These are phyloP conservation scores for Vicia faba DNA, from an alignment of 306 rosid species.

Conservation along the genomic window DNA sequence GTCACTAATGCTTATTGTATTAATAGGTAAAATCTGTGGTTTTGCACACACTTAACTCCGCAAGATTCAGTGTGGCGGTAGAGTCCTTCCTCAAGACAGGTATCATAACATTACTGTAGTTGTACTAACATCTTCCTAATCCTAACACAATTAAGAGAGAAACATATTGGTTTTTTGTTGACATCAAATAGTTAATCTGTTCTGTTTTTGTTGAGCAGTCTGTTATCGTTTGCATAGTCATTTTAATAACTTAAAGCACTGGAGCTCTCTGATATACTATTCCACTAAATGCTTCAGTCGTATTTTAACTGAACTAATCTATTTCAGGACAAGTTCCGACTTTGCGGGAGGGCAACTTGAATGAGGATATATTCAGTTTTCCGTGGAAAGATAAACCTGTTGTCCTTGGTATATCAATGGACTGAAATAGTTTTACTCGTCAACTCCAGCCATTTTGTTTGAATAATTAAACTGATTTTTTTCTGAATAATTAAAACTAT, in stretches of 20 bases:
- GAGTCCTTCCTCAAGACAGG: slow-evolving; percentile 91
- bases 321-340: slow-evolving; percentile 84
- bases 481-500: slow-evolving; percentile 28
- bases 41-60: slow-evolving; percentile 87
- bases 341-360: slow-evolving; percentile 76
- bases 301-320: slow-evolving; percentile 30
- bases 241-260: slow-evolving; percentile 26
- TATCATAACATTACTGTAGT: slow-evolving; percentile 38
- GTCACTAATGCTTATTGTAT: slow-evolving; percentile 36
- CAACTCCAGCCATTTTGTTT: slow-evolving; percentile 33
- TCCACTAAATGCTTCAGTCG: slow-evolving; percentile 19
- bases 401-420: slow-evolving; percentile 70
- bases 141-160: no score
- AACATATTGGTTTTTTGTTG: slow-evolving; percentile 2
- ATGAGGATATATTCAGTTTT: slow-evolving; percentile 75
- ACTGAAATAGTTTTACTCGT: slow-evolving; percentile 30
- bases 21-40: slow-evolving; percentile 90
- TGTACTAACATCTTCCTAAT: slow-evolving; percentile 32
- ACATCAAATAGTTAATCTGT: slow-evolving; percentile 22
- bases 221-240: slow-evolving; percentile 3
- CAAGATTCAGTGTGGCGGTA: slow-evolving; percentile 88
- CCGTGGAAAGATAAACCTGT: slow-evolving; percentile 93
- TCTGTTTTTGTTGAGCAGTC: slow-evolving; percentile 19
- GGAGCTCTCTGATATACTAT: slow-evolving; percentile 6
- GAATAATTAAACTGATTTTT: slow-evolving; percentile 30